Percentiles rank a stretch among this genome's conserved stretches.
Evolutionary conservation across 257 asterid genomes (phyloP).

Genomic region (Nemophila menziesii): DNA sequence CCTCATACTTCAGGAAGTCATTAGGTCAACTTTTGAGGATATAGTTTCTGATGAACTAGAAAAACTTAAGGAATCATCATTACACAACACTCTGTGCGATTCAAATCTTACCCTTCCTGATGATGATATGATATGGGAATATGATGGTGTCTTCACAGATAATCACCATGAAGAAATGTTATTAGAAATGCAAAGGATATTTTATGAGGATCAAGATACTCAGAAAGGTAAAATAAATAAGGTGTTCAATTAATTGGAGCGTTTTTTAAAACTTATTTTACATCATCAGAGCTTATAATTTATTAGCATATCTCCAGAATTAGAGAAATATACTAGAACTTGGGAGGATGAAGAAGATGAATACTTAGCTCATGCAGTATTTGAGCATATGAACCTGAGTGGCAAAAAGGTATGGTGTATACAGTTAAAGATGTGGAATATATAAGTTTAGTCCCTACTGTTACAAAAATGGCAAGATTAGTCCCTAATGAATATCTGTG

Average conservation of each 20-base stretch:
- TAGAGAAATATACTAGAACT: slow-evolving; percentile 19
- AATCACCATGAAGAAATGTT: slow-evolving; percentile 75
- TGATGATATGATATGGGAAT: slow-evolving; percentile 84
- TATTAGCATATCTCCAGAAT: slow-evolving; percentile 34
- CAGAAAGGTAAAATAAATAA: slow-evolving; percentile 27
- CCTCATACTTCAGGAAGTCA: slow-evolving; percentile 24
- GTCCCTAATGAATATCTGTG: slow-evolving; percentile 6
- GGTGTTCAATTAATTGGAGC: background rate
- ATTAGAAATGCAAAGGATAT: slow-evolving; percentile 76
- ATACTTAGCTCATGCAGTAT: slow-evolving; percentile 62
- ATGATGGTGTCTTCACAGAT: slow-evolving; percentile 59
- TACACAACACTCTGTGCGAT: slow-evolving; percentile 16
- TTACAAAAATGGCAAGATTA: background rate
- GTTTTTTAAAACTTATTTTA: too few species aligned
- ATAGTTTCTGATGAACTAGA: slow-evolving; percentile 70
- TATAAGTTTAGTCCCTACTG: too few species aligned
- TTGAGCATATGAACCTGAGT: slow-evolving; percentile 71
- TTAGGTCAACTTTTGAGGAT: slow-evolving; percentile 52
- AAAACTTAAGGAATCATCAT: slow-evolving; percentile 42
- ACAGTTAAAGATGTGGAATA: slow-evolving; percentile 11
- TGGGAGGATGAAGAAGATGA: slow-evolving; percentile 97
- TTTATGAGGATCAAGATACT: slow-evolving; percentile 63
- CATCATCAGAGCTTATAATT: slow-evolving; percentile 22
- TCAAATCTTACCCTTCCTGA: slow-evolving; percentile 14
- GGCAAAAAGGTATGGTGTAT: slow-evolving; percentile 43